These are phyloP conservation scores for Neltuma alba DNA, from an alignment of 306 rosid species.

Conservation along the genomic window DNA sequence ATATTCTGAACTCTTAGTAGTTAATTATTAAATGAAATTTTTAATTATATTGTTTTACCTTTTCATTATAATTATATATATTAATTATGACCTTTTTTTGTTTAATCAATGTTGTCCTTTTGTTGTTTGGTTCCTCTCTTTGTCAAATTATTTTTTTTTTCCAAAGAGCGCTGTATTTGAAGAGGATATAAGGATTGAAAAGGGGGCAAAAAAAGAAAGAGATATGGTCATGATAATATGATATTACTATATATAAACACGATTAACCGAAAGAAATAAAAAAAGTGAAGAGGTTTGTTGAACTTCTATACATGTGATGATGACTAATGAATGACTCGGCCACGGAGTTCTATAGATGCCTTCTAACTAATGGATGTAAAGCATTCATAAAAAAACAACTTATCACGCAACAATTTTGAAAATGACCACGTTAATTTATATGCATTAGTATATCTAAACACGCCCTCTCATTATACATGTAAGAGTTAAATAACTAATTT, in stretches of 20 bases:
- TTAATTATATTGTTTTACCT: neutral
- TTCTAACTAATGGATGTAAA: neutral
- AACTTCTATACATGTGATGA: neutral
- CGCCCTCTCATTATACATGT: too few species aligned
- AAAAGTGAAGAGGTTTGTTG: neutral
- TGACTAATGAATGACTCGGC: slow-evolving; percentile 2
- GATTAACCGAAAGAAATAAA: neutral
- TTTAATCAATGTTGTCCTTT: neutral
- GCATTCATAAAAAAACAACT: neutral
- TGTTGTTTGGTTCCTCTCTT: neutral
- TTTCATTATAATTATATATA: neutral
- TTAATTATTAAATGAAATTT: neutral
- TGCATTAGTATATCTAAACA: too few species aligned
- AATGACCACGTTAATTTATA: neutral
- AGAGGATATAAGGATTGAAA: neutral
- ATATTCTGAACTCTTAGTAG: neutral
- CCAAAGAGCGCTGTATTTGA: neutral
- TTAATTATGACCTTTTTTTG: neutral
- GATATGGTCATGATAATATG: neutral
- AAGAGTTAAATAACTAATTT: too few species aligned
- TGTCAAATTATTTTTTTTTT: neutral
- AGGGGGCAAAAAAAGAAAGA: neutral
- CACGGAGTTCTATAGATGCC: neutral
- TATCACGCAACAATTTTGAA: too few species aligned
- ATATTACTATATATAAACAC: neutral